Conservation (phyloP, 805 yeast species). For the Kodamaea lidongshanica region DNA sequence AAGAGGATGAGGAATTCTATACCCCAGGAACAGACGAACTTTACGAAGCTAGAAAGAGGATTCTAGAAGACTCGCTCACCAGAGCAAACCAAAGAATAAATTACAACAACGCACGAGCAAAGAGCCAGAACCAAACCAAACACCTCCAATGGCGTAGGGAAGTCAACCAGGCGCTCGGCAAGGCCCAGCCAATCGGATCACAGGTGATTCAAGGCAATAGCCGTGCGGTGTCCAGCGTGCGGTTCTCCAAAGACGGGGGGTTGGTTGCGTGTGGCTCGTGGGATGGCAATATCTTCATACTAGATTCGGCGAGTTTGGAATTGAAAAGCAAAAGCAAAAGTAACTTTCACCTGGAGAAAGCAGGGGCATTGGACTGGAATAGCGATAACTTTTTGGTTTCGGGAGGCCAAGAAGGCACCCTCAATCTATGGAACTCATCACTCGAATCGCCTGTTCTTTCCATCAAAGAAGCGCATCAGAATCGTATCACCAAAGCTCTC, state of each 20-base stretch:
- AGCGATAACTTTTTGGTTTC: conserved; percentile 17
- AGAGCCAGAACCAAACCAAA: conserved; percentile 32
- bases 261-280: conserved; percentile 69
- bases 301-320: conserved; percentile 37
- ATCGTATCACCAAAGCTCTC: conserved; percentile 53
- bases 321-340: conserved; percentile 17
- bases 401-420: conserved; percentile 36
- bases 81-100: conserved; percentile 40
- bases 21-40: conserved; percentile 68
- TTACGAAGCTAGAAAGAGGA: conserved; percentile 41
- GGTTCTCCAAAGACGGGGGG: conserved; percentile 35
- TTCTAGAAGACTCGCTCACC: conserved; percentile 48
- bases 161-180: conserved; percentile 26
- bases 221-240: conserved; percentile 60
- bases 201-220: conserved; percentile 54
- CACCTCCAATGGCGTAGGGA: conserved; percentile 44
- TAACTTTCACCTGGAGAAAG: conserved; percentile 56
- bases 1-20: conserved; percentile 72
- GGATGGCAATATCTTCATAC: conserved; percentile 63
- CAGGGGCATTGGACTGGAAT: conserved; percentile 66
- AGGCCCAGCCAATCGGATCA: conserved; percentile 51
- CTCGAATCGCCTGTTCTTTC: conserved; percentile 14
- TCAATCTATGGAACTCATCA: conserved; percentile 25
- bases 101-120: conserved; percentile 22
- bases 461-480: conserved; percentile 28